Evolutionary conservation across 129 eudicot genomes (phyloP).

Genomic region (Flaveria bidentis): DNA sequence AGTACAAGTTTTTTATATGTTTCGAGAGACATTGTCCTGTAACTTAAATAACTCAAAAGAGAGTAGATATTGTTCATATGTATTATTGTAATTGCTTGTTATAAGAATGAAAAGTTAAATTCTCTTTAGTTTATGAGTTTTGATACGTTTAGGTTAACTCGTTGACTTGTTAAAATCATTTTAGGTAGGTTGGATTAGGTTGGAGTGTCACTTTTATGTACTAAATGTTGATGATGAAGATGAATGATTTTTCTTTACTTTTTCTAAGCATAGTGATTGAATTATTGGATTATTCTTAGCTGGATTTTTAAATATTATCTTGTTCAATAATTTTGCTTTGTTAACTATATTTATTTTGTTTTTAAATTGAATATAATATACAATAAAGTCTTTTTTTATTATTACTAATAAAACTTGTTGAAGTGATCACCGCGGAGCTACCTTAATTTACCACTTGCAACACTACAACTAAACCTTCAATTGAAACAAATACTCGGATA

Average conservation of each 20-base stretch:
- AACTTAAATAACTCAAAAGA: too few species aligned
- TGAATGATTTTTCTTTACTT: background rate
- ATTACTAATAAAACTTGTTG: background rate
- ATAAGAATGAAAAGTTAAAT: too few species aligned
- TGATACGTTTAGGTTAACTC: background rate
- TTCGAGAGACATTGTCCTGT: too few species aligned
- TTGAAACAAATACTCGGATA: too few species aligned
- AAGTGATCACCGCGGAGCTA: too few species aligned
- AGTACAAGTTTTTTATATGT: too few species aligned
- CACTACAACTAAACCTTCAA: too few species aligned
- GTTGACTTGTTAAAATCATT: background rate
- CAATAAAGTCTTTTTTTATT: background rate
- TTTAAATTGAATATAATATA: background rate
- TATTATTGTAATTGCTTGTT: too few species aligned
- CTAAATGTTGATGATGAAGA: background rate
- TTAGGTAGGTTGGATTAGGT: background rate
- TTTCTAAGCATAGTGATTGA: constrained; percentile 2
- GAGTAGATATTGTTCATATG: too few species aligned
- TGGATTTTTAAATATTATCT: constrained; percentile 8
- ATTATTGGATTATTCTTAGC: background rate
- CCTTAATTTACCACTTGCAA: too few species aligned
- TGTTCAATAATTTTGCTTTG: background rate
- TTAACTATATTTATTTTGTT: background rate
- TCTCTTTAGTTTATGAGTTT: too few species aligned
- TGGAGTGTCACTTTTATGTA: background rate